Conservation (phyloP, 495 filamentous ascomycete genomes). For the Neurospora terricola region DNA sequence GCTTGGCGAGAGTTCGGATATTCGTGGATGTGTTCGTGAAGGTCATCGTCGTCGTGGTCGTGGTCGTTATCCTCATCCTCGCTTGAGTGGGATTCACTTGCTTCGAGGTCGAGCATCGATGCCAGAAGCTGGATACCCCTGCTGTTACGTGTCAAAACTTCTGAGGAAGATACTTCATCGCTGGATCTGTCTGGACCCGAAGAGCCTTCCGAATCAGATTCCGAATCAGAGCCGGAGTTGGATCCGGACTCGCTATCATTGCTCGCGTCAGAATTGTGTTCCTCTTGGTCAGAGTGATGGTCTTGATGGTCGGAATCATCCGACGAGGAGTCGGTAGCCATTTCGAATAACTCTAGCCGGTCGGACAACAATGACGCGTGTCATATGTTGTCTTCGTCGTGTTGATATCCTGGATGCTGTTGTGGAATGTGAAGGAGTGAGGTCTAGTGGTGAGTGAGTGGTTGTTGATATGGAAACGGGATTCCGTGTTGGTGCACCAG, state of each 20-base stretch:
- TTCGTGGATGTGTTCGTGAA: not conserved
- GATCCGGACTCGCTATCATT: slow-evolving; percentile 2
- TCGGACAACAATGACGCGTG: not conserved
- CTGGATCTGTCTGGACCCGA: slow-evolving; percentile 4
- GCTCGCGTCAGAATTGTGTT: not conserved
- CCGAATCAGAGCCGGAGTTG: not conserved
- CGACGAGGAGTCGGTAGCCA: not conserved
- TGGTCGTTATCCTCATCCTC: not conserved
- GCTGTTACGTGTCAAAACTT: not conserved
- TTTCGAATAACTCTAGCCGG: not conserved
- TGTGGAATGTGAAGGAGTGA: not conserved
- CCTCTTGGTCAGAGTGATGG: not conserved
- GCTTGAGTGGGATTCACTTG: slow-evolving; percentile 19
- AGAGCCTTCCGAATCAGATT: not conserved
- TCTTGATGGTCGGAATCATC: not conserved
- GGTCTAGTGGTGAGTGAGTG: not conserved
- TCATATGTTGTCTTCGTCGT: not conserved
- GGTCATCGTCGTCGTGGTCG: not conserved
- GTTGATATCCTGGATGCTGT: not conserved
- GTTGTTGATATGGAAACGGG: not conserved
- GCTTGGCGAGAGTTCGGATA: not conserved
- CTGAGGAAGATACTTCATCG: not conserved
- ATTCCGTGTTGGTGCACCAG: not conserved
- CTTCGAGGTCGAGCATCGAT: slow-evolving; percentile 20
- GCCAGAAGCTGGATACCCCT: not conserved